Conservation (phyloP, 1,284 basidiomycete genomes). For the Naganishia sp. region DNA sequence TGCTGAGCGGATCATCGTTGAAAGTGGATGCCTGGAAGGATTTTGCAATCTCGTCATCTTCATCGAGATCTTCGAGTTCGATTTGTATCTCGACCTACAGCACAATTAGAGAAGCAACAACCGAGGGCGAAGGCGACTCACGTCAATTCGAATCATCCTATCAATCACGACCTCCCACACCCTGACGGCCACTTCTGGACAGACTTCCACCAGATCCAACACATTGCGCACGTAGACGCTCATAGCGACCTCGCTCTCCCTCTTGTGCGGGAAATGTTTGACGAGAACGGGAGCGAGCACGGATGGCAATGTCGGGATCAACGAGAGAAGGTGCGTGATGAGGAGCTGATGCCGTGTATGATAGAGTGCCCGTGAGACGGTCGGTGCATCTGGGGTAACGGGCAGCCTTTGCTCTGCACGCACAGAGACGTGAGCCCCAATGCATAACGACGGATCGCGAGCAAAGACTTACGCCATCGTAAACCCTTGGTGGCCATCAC, state of each 20-base stretch:
- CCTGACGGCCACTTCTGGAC: constrained; percentile 81
- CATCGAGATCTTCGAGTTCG: constrained; percentile 74
- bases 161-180: constrained; percentile 85
- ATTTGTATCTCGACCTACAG: constrained; percentile 91
- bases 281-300: constrained; percentile 82
- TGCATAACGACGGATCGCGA: not conserved
- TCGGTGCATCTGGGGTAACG: constrained; percentile 41
- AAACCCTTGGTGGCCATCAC: constrained; percentile 79
- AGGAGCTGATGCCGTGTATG: constrained; percentile 87
- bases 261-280: constrained; percentile 87
- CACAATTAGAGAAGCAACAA: constrained; percentile 15
- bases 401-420: constrained; percentile 24
- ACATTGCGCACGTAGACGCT: constrained; percentile 91
- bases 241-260: constrained; percentile 77
- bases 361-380: constrained; percentile 75
- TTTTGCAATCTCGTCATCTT: constrained; percentile 44
- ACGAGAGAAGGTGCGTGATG: constrained; percentile 76
- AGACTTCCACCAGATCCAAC: constrained; percentile 81
- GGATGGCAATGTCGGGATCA: constrained; percentile 85
- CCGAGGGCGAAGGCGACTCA: constrained; percentile 55
- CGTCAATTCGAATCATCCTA: constrained; percentile 91
- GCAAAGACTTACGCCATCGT: constrained; percentile 72
- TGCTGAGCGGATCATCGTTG: constrained; percentile 75
- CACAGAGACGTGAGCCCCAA: constrained; percentile 1
- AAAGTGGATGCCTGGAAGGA: constrained; percentile 57